Evolutionary conservation across 2,329 filamentous ascomycete genomes (phyloP), one percentile per base, ranked within the genome.

Genomic region (Paecilomyces formosus): DNA sequence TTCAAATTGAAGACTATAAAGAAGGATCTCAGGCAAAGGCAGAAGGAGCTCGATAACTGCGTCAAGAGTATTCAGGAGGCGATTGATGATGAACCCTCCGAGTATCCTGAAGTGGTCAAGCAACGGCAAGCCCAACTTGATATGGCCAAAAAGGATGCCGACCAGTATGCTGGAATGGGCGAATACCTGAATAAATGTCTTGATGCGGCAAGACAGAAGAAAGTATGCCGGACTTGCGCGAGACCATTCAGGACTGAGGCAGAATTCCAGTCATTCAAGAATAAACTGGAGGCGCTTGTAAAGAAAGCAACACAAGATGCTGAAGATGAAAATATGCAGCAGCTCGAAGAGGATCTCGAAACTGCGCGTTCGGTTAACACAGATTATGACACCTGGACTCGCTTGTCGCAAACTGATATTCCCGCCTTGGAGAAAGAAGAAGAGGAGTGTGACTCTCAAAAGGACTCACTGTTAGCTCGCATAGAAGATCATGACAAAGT

Each of bases 141-240:
- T 28, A 70, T 79, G 11, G 69, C 76, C 3, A 81, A 79, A 60
- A 85, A 85, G 56, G 87, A 93, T 59, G 79, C 88, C 13, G 87
- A 85, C 57, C 84, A 89, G 55, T 88, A 65, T 62, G 84, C 85
- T 55, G 85, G 86, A 30, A 79, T 92, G 62, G 83, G 86, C 54
- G 81, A 87, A 13, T 95, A 90, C 71, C 92, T 89, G 70, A 78
- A 77, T 52, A 83, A 85, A 55, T 91, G 88, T 67, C 78, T 90
- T 55, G 81, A 84, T 35, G 81, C 81, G 22, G 82, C 89, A 11
- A 81, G 88, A 57, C 79, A 85, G 33, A 83, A 88, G 57, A 88
- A 90, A 64, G 83, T 82, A 52, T 97, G 93, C 71, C 82, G 85
- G 33, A 84, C 94, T 22, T 97, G 93, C 69, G 81, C 84, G 51